Evolutionary conservation across 306 rosid species (phyloP).

Genomic region (Senna siamea): DNA sequence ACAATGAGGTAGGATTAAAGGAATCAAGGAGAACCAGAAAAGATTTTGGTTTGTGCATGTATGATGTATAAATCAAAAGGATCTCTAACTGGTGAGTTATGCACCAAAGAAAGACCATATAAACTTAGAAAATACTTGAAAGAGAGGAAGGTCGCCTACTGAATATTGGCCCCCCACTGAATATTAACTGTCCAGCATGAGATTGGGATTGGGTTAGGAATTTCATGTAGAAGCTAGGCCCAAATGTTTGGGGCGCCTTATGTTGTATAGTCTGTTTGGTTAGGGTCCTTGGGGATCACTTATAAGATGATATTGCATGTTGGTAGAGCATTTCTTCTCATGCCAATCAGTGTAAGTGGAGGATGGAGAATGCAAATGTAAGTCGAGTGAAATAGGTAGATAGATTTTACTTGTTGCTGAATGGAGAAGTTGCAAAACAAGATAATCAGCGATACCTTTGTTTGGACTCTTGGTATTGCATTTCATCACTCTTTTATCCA

Average conservation of each 20-base stretch:
- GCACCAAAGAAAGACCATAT: neutral
- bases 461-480: conserved; percentile 9
- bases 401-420: neutral
- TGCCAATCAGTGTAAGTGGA: neutral
- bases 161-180: neutral
- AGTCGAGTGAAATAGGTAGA: neutral
- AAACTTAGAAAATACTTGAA: neutral
- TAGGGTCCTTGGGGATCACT: conserved; percentile 7
- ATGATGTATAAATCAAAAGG: neutral
- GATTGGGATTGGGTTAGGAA: conserved; percentile 23
- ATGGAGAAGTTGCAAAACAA: neutral
- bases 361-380: neutral
- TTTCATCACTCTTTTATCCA: neutral
- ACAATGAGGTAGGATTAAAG: neutral
- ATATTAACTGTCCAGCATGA: neutral
- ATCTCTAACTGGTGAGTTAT: neutral
- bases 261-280: conserved; percentile 8
- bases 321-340: conserved; percentile 12
- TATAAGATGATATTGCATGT: conserved; percentile 14
- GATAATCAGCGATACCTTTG: neutral
- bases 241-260: neutral
- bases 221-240: neutral
- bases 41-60: neutral
- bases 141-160: neutral
- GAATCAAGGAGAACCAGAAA: neutral